Conservation (phyloP, 2,329 filamentous ascomycete genomes). For the Fusarium pseudocircinatum region DNA sequence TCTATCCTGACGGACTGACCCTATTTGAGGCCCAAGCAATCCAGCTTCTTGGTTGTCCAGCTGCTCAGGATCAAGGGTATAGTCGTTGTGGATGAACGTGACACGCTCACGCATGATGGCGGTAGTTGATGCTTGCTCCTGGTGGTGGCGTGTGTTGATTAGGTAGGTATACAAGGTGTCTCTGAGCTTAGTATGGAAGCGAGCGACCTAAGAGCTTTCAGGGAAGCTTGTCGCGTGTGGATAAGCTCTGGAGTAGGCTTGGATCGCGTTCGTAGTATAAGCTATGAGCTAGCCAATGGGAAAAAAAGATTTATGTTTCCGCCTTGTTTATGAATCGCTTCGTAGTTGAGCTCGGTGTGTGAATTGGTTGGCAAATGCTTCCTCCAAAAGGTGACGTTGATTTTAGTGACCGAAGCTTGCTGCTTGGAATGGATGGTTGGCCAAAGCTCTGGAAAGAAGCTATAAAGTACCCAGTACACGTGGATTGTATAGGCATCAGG, state of each 20-base stretch:
- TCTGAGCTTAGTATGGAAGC: background rate
- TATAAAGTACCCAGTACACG: conserved; percentile 27
- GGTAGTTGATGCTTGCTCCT: background rate
- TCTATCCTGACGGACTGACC: conserved; percentile 80
- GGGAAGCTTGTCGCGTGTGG: conserved; percentile 34
- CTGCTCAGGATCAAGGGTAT: conserved; percentile 70
- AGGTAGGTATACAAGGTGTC: background rate
- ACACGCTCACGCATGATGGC: conserved; percentile 77
- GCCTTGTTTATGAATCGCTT: conserved; percentile 12
- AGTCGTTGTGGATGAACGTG: conserved; percentile 79
- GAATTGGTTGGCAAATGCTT: conserved; percentile 16
- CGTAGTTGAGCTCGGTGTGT: conserved; percentile 20
- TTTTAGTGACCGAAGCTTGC: conserved; percentile 4
- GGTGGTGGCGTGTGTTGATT: background rate
- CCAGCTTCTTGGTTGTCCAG: conserved; percentile 66
- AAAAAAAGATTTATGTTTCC: background rate
- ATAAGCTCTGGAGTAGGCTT: conserved; percentile 7
- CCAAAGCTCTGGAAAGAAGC: conserved; percentile 6
- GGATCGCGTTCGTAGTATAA: background rate
- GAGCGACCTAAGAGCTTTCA: background rate
- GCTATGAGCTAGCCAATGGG: background rate
- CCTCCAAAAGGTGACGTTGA: conserved; percentile 10
- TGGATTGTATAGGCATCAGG: conserved; percentile 21
- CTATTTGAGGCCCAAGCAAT: conserved; percentile 65
- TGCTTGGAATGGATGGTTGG: background rate